Evolutionary conservation across 495 filamentous ascomycete genomes (phyloP).

Genomic region (Talaromyces thailandensis): DNA sequence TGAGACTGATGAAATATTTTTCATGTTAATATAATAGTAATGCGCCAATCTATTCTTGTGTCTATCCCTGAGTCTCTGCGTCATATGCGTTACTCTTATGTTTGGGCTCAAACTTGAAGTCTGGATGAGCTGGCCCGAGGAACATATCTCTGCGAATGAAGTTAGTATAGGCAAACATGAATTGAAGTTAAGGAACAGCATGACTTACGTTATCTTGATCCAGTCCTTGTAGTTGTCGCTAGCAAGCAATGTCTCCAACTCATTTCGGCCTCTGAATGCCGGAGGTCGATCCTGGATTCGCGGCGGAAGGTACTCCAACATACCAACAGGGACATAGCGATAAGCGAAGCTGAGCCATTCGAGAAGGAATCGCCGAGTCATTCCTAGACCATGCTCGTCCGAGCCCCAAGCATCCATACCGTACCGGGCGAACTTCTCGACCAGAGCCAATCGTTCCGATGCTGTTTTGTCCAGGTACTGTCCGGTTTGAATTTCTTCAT

Average conservation of each 20-base stretch:
- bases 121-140: constrained; percentile 77
- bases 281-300: constrained; percentile 81
- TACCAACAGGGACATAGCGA: constrained; percentile 82
- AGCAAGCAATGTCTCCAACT: constrained; percentile 81
- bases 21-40: background rate
- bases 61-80: constrained; percentile 50
- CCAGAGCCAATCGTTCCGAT: constrained; percentile 70
- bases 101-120: constrained; percentile 96
- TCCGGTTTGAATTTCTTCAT: constrained; percentile 84
- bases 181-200: background rate
- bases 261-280: constrained; percentile 70
- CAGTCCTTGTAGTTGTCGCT: constrained; percentile 92
- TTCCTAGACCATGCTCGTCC: constrained; percentile 86
- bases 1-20: background rate
- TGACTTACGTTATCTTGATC: constrained; percentile 90
- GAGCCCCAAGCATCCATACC: constrained; percentile 91
- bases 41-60: background rate
- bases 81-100: constrained; percentile 88
- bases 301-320: constrained; percentile 81
- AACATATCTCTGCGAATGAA: constrained; percentile 77
- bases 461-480: constrained; percentile 95
- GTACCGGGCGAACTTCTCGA: constrained; percentile 83
- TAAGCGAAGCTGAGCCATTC: constrained; percentile 92
- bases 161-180: constrained; percentile 12
- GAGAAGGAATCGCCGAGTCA: constrained; percentile 79